Base-by-base conservation (phyloP, 2,329 filamentous ascomycete genomes). In the Aureobasidium sp. region DNA sequence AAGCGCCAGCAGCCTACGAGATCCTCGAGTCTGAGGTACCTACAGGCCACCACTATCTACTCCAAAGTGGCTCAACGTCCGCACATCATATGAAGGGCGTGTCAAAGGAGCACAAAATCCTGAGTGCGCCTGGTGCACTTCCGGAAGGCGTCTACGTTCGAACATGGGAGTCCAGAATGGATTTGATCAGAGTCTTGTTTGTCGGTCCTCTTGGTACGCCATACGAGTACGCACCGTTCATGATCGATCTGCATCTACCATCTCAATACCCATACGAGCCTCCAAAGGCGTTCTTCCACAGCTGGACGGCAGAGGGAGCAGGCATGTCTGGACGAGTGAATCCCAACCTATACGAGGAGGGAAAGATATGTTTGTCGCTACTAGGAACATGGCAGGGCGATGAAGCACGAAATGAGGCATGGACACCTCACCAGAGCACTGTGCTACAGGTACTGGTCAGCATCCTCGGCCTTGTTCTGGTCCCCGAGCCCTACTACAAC, bases 331-430 rank as follows among this genome's bases (percentile, higher is more conserved):
- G 63, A 64, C 69, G 25, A 80, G 82, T 85, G 25, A 86, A 85
- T 64, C 83, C 83, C 0, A 86, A 86, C 64, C 69, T 86, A 1
- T 85, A 85, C 68, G 82, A 85, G 64, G 79, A 84, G 62, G 82
- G 83, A 25, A 84, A 81, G 66, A 83, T 85, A 33, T 85, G 83
- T 65, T 70, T 85, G 17, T 81, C 77, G 63, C 68, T 85, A 23
- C 70, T 85, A 4, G 82, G 81, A 13, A 85, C 83, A 2, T 85
- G 83, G 83, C 78, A 81, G 57, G 75, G 78, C 0, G 81, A 66
- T 21, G 57, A 69, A 74, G 79, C 60, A 72, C 78, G 63, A 71
- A 77, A 76, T 38, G 82, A 84, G 67, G 74, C 70, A 37, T 85
- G 83, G 83, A 78, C 72, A 25, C 70, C 79, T 1, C 70, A 71